phyloP scores from a whole-genome alignment of 805 yeast species.

The Candida krabiensis region DNA sequence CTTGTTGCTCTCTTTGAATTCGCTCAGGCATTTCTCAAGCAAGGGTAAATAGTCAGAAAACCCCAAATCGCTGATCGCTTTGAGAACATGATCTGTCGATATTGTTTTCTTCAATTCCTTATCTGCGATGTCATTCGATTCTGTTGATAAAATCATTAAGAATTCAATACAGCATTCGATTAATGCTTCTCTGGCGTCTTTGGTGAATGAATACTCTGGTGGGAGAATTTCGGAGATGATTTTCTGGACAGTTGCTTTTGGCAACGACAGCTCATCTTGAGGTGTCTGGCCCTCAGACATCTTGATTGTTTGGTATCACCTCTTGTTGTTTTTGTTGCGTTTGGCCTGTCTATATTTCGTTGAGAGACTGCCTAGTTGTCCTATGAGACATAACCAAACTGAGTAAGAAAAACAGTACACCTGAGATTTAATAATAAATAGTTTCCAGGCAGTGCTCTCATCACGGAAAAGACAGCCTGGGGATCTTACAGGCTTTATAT shows the following conservation, averaged over 20 bases:
- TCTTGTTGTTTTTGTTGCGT: too few relatives aligned
- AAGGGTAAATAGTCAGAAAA: slow-evolving; percentile 82
- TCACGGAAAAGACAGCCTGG: too few relatives aligned
- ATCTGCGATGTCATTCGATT: slow-evolving; percentile 94
- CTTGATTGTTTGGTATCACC: too few relatives aligned
- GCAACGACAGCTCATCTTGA: slow-evolving; percentile 37
- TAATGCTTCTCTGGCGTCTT: slow-evolving; percentile 92
- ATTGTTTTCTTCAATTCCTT: slow-evolving; percentile 95
- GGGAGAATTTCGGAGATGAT: slow-evolving; percentile 89
- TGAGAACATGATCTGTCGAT: slow-evolving; percentile 92
- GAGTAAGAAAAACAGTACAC: too few relatives aligned
- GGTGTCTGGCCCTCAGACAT: slow-evolving; percentile 25
- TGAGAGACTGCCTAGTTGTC: too few relatives aligned
- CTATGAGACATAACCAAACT: too few relatives aligned
- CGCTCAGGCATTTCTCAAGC: slow-evolving; percentile 73
- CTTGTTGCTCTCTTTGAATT: slow-evolving; percentile 85
- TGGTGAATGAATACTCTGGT: slow-evolving; percentile 80
- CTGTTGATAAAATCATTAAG: slow-evolving; percentile 90
- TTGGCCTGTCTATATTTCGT: too few relatives aligned
- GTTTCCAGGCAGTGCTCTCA: too few relatives aligned
- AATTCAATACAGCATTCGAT: slow-evolving; percentile 96
- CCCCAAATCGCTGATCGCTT: slow-evolving; percentile 84
- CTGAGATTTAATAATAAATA: too few relatives aligned
- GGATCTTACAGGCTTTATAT: too few relatives aligned
- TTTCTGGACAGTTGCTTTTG: slow-evolving; percentile 89